Percentiles rank a stretch among this genome's conserved stretches.
Conservation (phyloP, 2,329 filamentous ascomycete species). For the Aspergillus japonicus region DNA sequence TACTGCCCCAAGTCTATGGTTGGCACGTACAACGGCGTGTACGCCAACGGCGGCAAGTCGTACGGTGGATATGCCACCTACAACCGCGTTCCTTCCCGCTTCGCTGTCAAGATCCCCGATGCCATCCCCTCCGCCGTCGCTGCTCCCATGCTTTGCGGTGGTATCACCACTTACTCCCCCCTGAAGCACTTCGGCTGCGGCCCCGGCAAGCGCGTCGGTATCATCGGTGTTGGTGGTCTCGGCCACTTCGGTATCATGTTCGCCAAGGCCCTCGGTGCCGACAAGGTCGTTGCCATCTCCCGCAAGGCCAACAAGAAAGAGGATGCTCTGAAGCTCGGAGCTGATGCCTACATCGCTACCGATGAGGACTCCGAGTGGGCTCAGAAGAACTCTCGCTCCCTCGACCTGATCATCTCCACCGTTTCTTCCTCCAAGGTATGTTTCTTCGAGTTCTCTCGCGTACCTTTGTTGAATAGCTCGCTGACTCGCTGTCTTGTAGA, state of each 20-base stretch:
- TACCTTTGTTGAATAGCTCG: too few relatives aligned
- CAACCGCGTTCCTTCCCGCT: conserved; percentile 56
- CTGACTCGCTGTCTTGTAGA: conserved; percentile 27
- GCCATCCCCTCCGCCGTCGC: conserved; percentile 16
- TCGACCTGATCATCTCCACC: conserved; percentile 58
- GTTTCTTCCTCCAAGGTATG: conserved; percentile 44
- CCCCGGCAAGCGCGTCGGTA: conserved; percentile 18
- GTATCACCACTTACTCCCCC: conserved; percentile 19
- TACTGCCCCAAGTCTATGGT: conserved; percentile 28
- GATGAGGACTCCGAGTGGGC: conserved; percentile 55
- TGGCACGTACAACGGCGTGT: conserved; percentile 31
- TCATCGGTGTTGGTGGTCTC: conserved; percentile 16
- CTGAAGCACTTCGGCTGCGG: conserved; percentile 17
- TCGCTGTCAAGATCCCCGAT: conserved; percentile 51
- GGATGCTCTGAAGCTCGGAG: conserved; percentile 56
- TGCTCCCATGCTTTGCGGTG: conserved; percentile 21
- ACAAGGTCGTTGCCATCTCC: conserved; percentile 59
- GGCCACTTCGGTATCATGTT: conserved; percentile 21
- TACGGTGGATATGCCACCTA: conserved; percentile 67
- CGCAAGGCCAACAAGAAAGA: conserved; percentile 50
- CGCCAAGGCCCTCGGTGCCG: conserved; percentile 19
- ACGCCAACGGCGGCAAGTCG: conserved; percentile 56
- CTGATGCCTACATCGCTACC: conserved; percentile 56
- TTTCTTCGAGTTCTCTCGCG: not conserved
- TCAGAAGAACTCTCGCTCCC: conserved; percentile 44